Evolutionary conservation across 1,284 basidiomycete species (phyloP).

Genomic region (Leccinum insolens): DNA sequence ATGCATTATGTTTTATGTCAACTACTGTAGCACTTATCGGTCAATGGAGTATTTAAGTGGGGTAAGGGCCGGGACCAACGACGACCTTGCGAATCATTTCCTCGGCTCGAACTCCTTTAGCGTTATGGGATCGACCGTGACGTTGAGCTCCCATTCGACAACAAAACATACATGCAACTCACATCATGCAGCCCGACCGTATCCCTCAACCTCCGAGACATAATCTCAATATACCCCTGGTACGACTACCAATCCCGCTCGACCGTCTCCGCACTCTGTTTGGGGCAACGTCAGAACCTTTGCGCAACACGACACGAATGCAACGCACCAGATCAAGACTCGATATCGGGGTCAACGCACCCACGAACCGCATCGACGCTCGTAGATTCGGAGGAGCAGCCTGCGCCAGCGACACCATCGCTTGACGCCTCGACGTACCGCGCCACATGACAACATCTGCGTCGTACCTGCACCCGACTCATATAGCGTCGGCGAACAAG

Average conservation of each 20-base stretch:
- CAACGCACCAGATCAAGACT: neutral
- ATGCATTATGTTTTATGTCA: too few species aligned
- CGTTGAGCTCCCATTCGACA: too few species aligned
- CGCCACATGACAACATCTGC: slow-evolving; percentile 79
- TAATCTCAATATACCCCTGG: slow-evolving; percentile 68
- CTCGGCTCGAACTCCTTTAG: too few species aligned
- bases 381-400: slow-evolving; percentile 32
- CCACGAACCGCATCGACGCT: slow-evolving; percentile 51
- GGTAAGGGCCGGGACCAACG: too few species aligned
- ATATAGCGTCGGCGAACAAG: neutral
- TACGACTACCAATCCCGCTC: slow-evolving; percentile 59
- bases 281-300: too few species aligned
- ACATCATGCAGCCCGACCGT: slow-evolving; percentile 53
- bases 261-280: slow-evolving; percentile 39
- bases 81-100: too few species aligned
- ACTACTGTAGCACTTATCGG: too few species aligned
- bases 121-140: too few species aligned
- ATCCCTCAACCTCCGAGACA: slow-evolving; percentile 66
- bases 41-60: too few species aligned
- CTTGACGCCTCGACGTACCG: slow-evolving; percentile 51
- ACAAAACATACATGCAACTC: too few species aligned
- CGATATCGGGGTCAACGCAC: too few species aligned
- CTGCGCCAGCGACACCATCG: slow-evolving; percentile 22
- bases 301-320: too few species aligned
- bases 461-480: slow-evolving; percentile 55